Conservation (phyloP, 495 filamentous ascomycete species). For the Aspergillus ostianus region DNA sequence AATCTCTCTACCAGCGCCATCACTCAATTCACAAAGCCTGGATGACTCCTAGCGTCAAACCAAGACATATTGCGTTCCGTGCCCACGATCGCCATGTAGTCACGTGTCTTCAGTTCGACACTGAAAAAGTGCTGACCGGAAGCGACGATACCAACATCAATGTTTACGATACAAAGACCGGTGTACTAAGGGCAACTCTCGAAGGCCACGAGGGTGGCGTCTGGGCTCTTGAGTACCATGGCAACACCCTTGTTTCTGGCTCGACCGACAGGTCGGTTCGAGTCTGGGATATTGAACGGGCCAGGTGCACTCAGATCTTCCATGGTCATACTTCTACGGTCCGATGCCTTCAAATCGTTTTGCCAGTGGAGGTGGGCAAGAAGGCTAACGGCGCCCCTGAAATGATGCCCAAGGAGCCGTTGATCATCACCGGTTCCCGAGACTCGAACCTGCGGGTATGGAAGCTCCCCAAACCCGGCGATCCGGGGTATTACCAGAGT, state of each 20-base stretch:
- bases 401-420: constrained; percentile 85
- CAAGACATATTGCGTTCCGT: constrained; percentile 92
- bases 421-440: constrained; percentile 96
- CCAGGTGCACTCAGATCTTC: constrained; percentile 89
- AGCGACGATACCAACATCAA: constrained; percentile 98
- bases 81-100: constrained; percentile 96
- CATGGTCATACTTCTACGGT: constrained; percentile 98
- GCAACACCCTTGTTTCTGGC: constrained; percentile 91
- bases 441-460: constrained; percentile 94
- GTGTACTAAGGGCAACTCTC: constrained; percentile 74
- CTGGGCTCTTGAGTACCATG: constrained; percentile 96
- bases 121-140: constrained; percentile 95
- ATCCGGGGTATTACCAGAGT: constrained; percentile 71
- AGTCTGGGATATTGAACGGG: constrained; percentile 95
- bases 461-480: constrained; percentile 83
- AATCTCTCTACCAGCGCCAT: constrained; percentile 91
- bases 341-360: constrained; percentile 89
- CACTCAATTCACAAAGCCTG: constrained; percentile 85
- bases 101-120: constrained; percentile 95
- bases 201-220: constrained; percentile 96
- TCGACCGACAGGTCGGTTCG: constrained; percentile 94
- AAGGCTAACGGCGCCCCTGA: constrained; percentile 70
- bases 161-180: constrained; percentile 96
- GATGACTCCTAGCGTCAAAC: constrained; percentile 81
- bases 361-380: constrained; percentile 75